Evolutionary conservation across 148 eudicot genomes (phyloP).

Genomic region (Chenopodium berlandieri): DNA sequence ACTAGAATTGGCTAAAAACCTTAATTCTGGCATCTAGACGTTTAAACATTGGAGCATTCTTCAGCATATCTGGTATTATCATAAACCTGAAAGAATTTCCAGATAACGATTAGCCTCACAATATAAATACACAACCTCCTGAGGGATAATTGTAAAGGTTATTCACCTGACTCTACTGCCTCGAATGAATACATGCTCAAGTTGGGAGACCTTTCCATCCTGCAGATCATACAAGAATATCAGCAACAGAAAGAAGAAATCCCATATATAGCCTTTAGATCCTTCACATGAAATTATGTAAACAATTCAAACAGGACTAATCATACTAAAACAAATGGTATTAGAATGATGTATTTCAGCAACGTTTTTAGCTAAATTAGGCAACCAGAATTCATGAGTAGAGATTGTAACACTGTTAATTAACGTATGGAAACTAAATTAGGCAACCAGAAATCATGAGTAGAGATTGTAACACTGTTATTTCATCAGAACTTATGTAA

Average conservation of each 20-base stretch:
- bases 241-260: slow-evolving; percentile 14
- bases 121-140: neutral
- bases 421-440: neutral
- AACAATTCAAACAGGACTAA: neutral
- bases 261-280: neutral
- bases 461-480: neutral
- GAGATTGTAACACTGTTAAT: neutral
- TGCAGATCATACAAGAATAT: slow-evolving; percentile 27
- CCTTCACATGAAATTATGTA: neutral
- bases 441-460: neutral
- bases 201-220: slow-evolving; percentile 97
- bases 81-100: slow-evolving; percentile 57
- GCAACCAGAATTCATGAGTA: neutral
- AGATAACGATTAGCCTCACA: slow-evolving; percentile 1
- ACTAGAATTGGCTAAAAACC: slow-evolving; percentile 35
- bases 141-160: neutral
- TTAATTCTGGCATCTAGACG: slow-evolving; percentile 92
- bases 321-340: neutral
- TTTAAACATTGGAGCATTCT: slow-evolving; percentile 99
- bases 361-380: neutral
- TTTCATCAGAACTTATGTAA: neutral
- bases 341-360: neutral
- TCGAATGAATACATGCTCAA: slow-evolving; percentile 92
- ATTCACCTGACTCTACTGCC: slow-evolving; percentile 95
- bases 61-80: slow-evolving; percentile 98